phyloP scores from a whole-genome alignment of 129 eudicot species.

The Heracleum sosnowskyi region DNA sequence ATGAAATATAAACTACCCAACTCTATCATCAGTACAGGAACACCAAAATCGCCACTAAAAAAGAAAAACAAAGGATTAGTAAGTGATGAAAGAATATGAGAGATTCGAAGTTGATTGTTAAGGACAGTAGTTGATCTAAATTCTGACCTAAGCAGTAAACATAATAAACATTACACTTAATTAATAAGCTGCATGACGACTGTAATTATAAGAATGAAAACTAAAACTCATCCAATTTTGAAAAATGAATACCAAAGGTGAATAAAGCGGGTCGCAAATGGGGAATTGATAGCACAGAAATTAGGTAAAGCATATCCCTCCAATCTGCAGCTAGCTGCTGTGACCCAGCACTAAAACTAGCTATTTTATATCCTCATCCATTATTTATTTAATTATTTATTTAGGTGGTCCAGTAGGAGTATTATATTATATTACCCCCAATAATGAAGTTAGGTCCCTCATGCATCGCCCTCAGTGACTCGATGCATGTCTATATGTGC shows the following conservation, averaged over 20 bases:
- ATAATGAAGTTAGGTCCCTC: background rate
- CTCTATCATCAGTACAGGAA: too few species aligned
- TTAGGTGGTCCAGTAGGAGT: background rate
- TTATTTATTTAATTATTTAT: background rate
- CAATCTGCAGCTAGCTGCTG: background rate
- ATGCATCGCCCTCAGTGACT: background rate
- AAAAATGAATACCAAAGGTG: background rate
- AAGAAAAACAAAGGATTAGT: too few species aligned
- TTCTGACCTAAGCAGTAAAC: too few species aligned
- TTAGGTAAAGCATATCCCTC: slow-evolving; percentile 3
- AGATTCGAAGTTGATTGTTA: too few species aligned
- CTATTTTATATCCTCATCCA: background rate
- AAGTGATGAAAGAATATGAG: too few species aligned
- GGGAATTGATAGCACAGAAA: background rate
- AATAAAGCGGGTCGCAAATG: background rate
- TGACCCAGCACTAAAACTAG: background rate
- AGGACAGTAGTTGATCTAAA: too few species aligned
- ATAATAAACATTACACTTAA: too few species aligned
- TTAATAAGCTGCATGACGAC: background rate
- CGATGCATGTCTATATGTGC: too few species aligned
- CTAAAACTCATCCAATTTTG: background rate
- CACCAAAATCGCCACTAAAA: too few species aligned
- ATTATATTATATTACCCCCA: background rate
- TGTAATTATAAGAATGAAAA: background rate
- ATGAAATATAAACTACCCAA: too few species aligned